Conservation (phyloP, 2,329 filamentous ascomycete species). For the Polychaeton citri region DNA sequence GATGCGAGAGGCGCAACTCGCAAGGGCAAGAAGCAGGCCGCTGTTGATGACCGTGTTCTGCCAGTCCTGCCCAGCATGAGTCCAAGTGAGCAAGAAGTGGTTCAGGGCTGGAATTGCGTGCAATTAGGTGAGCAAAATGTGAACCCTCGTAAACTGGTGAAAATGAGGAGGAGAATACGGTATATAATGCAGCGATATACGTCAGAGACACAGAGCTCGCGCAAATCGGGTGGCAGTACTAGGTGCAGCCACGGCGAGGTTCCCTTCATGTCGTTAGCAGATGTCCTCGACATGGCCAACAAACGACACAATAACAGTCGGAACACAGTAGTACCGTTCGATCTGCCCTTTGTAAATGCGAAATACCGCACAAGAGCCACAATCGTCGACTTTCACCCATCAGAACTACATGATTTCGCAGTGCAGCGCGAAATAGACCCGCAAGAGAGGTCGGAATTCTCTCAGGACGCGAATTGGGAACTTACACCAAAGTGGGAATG, state of each 20-base stretch:
- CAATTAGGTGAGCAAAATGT: background rate
- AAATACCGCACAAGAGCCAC: slow-evolving; percentile 58
- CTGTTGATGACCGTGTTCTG: slow-evolving; percentile 10
- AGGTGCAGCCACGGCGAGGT: slow-evolving; percentile 32
- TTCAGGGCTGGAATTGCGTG: slow-evolving; percentile 1
- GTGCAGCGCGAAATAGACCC: slow-evolving; percentile 21
- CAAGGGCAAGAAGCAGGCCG: slow-evolving; percentile 23
- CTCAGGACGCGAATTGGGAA: slow-evolving; percentile 3
- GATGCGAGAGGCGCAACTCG: slow-evolving; percentile 8
- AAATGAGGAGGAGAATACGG: background rate
- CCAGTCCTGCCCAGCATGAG: background rate
- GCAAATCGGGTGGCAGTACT: background rate
- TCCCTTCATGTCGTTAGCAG: slow-evolving; percentile 25
- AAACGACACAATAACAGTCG: slow-evolving; percentile 33
- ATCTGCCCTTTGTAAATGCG: slow-evolving; percentile 36
- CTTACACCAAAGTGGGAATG: slow-evolving; percentile 53
- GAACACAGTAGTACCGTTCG: slow-evolving; percentile 10
- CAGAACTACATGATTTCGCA: slow-evolving; percentile 58
- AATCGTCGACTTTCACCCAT: slow-evolving; percentile 71
- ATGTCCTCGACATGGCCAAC: slow-evolving; percentile 35
- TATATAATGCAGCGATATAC: background rate
- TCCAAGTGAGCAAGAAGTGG: slow-evolving; percentile 10
- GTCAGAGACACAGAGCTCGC: background rate
- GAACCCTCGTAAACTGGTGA: slow-evolving; percentile 1
- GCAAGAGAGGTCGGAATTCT: slow-evolving; percentile 10